Evolutionary conservation across 2,329 filamentous ascomycete species (phyloP).

Genomic region (Fusarium drepaniforme): DNA sequence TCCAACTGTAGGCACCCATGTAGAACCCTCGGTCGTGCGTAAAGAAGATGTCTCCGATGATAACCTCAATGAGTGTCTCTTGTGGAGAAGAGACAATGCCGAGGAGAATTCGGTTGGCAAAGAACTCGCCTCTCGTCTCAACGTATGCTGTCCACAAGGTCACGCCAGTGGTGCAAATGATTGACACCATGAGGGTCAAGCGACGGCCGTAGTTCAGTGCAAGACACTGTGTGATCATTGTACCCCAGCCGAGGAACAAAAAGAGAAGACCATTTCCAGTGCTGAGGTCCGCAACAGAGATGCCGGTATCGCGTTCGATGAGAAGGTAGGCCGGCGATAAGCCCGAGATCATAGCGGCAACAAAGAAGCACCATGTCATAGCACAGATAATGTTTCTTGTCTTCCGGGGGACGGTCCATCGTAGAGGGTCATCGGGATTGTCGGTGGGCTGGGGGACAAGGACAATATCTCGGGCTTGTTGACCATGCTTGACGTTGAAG

Average conservation of each 20-base stretch:
- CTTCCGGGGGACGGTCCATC: constrained; percentile 37
- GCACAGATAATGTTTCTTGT: constrained; percentile 35
- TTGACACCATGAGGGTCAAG: constrained; percentile 29
- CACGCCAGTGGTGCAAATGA: constrained; percentile 26
- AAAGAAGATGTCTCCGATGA: constrained; percentile 40
- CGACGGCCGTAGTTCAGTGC: constrained; percentile 36
- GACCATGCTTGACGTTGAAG: constrained; percentile 34
- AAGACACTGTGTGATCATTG: constrained; percentile 36
- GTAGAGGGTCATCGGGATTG: constrained; percentile 40
- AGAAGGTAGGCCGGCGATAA: constrained; percentile 41
- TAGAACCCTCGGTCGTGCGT: constrained; percentile 42
- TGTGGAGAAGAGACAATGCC: constrained; percentile 38
- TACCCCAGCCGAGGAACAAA: constrained; percentile 41
- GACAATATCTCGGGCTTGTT: constrained; percentile 35
- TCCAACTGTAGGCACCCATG: constrained; percentile 42
- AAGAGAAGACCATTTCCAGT: constrained; percentile 39
- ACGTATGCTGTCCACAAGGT: constrained; percentile 41
- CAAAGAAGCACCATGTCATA: constrained; percentile 44
- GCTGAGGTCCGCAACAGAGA: constrained; percentile 42
- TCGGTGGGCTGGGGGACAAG: constrained; percentile 40
- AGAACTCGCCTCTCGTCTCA: constrained; percentile 38
- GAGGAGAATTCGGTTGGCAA: constrained; percentile 38
- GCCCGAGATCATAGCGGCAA: constrained; percentile 39
- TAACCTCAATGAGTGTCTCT: constrained; percentile 40
- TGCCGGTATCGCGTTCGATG: constrained; percentile 40